Conservation (phyloP, 208 protist genomes). For the Trypanosoma boissoni region DNA sequence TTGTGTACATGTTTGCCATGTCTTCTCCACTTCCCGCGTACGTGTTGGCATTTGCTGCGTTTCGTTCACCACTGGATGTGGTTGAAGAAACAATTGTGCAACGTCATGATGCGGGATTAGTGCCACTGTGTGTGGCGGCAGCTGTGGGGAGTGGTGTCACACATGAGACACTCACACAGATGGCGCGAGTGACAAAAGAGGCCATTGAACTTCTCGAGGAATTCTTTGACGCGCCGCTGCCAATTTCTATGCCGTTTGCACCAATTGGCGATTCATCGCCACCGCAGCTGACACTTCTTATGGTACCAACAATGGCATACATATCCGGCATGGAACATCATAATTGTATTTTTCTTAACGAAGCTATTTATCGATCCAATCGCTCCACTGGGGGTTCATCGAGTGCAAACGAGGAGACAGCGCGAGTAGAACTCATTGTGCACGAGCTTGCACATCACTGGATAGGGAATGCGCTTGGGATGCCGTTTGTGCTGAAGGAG, state of each 20-base stretch:
- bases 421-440: conserved; percentile 63
- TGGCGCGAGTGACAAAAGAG: conserved; percentile 28
- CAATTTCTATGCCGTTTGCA: conserved; percentile 31
- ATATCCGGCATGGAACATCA: conserved; percentile 90
- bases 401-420: conserved; percentile 24
- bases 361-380: conserved; percentile 38
- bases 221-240: conserved; percentile 62
- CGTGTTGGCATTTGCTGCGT: conserved; percentile 59
- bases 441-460: conserved; percentile 88
- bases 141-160: conserved; percentile 19
- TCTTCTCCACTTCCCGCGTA: conserved; percentile 72
- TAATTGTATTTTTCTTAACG: conserved; percentile 79
- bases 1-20: conserved; percentile 35
- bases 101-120: neutral
- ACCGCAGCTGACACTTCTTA: conserved; percentile 40
- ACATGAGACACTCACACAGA: conserved; percentile 27
- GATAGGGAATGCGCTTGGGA: conserved; percentile 77
- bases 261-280: neutral
- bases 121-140: conserved; percentile 25
- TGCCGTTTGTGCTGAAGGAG: conserved; percentile 86
- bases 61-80: conserved; percentile 4
- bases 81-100: conserved; percentile 11
- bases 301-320: conserved; percentile 75
- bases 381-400: neutral
- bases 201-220: conserved; percentile 45